Evolutionary conservation across 106 monocot genomes (phyloP).

Genomic region (Cymbidium sinense): DNA sequence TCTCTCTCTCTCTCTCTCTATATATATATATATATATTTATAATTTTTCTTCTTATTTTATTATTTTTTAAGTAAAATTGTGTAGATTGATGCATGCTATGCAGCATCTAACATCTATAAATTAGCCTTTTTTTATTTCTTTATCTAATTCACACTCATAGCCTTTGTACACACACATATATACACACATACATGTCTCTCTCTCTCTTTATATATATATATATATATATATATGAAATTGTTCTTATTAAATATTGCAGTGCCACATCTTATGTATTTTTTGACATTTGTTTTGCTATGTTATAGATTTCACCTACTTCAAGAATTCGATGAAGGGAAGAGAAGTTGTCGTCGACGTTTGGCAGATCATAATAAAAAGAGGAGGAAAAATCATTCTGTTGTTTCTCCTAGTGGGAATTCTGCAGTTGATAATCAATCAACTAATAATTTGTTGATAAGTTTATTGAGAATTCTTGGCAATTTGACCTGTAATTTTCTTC

Average conservation of each 20-base stretch:
- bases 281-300: background rate
- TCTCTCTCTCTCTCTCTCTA: too few relatives aligned
- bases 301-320: slow-evolving; percentile 59
- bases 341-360: slow-evolving; percentile 58
- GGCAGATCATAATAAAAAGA: slow-evolving; percentile 45
- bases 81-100: background rate
- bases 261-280: background rate
- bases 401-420: slow-evolving; percentile 16
- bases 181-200: background rate
- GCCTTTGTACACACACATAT: too few relatives aligned
- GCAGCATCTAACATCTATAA: background rate
- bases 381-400: slow-evolving; percentile 43
- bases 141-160: too few relatives aligned
- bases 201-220: too few relatives aligned
- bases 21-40: background rate
- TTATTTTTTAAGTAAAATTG: background rate
- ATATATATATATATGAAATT: background rate
- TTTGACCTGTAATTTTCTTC: slow-evolving; percentile 30
- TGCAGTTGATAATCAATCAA: slow-evolving; percentile 25
- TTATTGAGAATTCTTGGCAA: slow-evolving; percentile 46
- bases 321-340: slow-evolving; percentile 70
- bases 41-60: background rate
- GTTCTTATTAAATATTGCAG: background rate
- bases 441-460: slow-evolving; percentile 36
- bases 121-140: background rate